Conservation (phyloP, 2,329 filamentous ascomycete species). For the Fusarium miscanthi region DNA sequence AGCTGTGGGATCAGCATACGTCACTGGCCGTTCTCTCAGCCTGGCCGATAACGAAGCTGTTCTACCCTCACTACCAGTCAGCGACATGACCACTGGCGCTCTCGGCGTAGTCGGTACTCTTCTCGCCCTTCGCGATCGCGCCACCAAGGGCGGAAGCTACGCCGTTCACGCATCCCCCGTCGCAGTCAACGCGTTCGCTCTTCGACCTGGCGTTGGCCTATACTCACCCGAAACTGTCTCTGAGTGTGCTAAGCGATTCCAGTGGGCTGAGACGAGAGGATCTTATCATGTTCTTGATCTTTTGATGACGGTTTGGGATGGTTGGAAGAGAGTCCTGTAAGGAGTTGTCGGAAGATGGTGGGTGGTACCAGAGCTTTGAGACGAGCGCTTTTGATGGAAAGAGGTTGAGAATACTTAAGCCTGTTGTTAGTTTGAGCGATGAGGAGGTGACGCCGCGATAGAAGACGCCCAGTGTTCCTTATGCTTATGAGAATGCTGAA, state of each 20-base stretch:
- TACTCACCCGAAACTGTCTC: constrained; percentile 14
- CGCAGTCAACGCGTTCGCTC: constrained; percentile 10
- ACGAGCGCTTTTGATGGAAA: constrained; percentile 14
- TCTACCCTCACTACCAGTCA: constrained; percentile 43
- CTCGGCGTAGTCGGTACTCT: constrained; percentile 49
- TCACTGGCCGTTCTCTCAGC: constrained; percentile 5
- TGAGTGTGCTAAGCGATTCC: neutral
- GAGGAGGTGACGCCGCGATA: neutral
- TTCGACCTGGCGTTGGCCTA: neutral
- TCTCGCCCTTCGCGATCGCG: constrained; percentile 49
- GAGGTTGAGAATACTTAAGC: constrained; percentile 18
- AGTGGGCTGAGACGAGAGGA: constrained; percentile 29
- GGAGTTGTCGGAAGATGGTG: neutral
- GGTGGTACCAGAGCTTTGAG: constrained; percentile 11
- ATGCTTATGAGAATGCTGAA: constrained; percentile 20
- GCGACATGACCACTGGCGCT: constrained; percentile 51
- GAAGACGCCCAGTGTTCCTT: constrained; percentile 23
- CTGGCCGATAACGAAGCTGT: constrained; percentile 28
- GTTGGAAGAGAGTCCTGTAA: constrained; percentile 9
- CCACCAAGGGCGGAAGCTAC: constrained; percentile 33
- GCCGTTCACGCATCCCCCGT: constrained; percentile 10
- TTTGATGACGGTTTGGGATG: constrained; percentile 17
- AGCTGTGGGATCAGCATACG: constrained; percentile 14
- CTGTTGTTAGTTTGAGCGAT: constrained; percentile 3
- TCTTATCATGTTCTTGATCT: constrained; percentile 24